Base-by-base conservation (phyloP, 1,139 yeast species). In the Scheffersomyces stambukii region DNA sequence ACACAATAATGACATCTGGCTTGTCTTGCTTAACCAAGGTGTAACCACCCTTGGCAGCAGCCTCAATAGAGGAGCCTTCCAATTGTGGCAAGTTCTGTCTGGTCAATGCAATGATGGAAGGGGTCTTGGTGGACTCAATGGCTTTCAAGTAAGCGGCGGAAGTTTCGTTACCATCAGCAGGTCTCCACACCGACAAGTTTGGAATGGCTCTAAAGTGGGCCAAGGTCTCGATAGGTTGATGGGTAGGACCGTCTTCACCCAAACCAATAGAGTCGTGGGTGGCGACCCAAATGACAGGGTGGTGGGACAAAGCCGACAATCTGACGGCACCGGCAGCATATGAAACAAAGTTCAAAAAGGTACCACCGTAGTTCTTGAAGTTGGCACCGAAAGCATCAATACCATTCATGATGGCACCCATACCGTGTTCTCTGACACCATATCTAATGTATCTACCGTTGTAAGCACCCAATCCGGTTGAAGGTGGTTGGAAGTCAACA, bases 221-320 rank as follows among this genome's bases (percentile, higher is more conserved):
- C 60, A 91, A 71, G 41, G 98, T 91, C 77, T 91, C 99, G 52
- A 91, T 86, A 64, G 99, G 99, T 75, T 91, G 98, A 69, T 91
- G 98, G 58, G 98, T 91, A 63, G 98, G 98, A 58, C 98, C 98
- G 60, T 91, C 98, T 75, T 91, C 98, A 70, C 98, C 98, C 49
- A 91, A 77, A 69, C 98, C 98, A 56, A 91, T 91, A 33, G 98
- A 91, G 68, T 91, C 98, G 68, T 91, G 98, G 45, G 98, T 91
- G 41, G 97, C 97, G 43, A 91, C 95, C 95, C 96, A 88, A 57
- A 85, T 79, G 48, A 86, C 82, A 49, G 95, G 96, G 64, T 81
- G 91, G 52, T 91, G 91, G 38, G 96, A 85, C 42, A 91, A 74
- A 36, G 97, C 97, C 35, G 96, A 75, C 52, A 91, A 77, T 73